Conservation (phyloP, 495 filamentous ascomycete genomes). For the Trichoderma gamsii region DNA sequence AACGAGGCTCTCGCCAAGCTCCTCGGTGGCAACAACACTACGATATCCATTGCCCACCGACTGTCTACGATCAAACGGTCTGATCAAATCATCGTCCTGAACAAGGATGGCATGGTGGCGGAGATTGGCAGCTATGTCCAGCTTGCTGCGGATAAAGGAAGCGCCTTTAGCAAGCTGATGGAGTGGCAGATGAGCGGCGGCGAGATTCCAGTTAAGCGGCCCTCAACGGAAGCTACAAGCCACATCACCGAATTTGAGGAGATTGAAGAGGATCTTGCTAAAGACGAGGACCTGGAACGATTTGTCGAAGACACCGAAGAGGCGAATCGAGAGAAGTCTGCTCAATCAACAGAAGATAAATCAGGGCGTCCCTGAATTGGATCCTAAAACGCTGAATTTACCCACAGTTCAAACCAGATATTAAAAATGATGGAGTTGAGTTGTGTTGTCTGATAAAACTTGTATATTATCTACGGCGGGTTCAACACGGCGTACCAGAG, state of each 20-base stretch:
- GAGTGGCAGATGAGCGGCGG: conserved; percentile 97
- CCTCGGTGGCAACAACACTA: conserved; percentile 81
- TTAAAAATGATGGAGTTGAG: background rate
- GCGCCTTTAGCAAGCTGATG: conserved; percentile 91
- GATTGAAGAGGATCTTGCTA: conserved; percentile 39
- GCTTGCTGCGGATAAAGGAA: conserved; percentile 61
- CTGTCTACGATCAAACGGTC: conserved; percentile 93
- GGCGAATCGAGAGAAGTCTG: background rate
- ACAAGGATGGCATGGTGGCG: conserved; percentile 76
- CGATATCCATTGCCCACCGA: conserved; percentile 93
- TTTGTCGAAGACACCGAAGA: conserved; percentile 18
- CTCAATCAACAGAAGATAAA: background rate
- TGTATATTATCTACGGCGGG: background rate
- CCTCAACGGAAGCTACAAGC: conserved; percentile 19
- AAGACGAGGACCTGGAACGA: conserved; percentile 27
- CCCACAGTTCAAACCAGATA: background rate
- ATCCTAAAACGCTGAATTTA: too few relatives aligned
- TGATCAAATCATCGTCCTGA: conserved; percentile 85
- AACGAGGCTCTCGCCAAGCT: conserved; percentile 79
- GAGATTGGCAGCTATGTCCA: conserved; percentile 80
- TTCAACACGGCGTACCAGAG: background rate
- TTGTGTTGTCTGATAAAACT: background rate
- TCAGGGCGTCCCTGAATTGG: background rate
- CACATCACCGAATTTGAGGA: conserved; percentile 41
- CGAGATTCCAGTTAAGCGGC: conserved; percentile 40